Percentiles rank a stretch among this genome's conserved stretches.
Evolutionary conservation across 192 early-diverging fungal genomes (phyloP).

Genomic region (Backusella morwellensis): DNA sequence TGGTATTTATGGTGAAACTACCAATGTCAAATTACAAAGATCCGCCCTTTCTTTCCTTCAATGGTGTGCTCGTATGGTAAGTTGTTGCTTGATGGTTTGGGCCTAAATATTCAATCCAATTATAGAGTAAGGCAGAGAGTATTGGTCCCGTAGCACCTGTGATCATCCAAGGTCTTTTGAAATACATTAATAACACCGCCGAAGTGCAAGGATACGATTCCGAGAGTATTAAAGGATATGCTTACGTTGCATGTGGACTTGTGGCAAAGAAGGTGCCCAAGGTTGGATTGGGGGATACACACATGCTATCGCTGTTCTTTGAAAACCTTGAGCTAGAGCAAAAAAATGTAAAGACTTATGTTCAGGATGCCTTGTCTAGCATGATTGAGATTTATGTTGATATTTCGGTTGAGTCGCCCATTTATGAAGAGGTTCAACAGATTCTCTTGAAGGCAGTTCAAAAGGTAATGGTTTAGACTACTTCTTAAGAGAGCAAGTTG

Average conservation of each 20-base stretch:
- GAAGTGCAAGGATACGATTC: slow-evolving; percentile 38
- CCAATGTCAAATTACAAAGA: slow-evolving; percentile 66
- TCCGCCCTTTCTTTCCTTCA: slow-evolving; percentile 83
- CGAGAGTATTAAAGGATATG: slow-evolving; percentile 75
- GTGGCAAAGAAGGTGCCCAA: slow-evolving; percentile 73
- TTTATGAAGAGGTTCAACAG: slow-evolving; percentile 34
- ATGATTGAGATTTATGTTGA: slow-evolving; percentile 65
- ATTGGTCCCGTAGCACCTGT: slow-evolving; percentile 65
- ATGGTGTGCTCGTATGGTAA: slow-evolving; percentile 82
- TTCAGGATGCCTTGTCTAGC: slow-evolving; percentile 80
- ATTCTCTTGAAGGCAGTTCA: slow-evolving; percentile 55
- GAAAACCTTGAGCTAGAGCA: slow-evolving; percentile 59
- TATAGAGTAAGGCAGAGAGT: slow-evolving; percentile 40
- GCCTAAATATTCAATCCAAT: too few relatives aligned
- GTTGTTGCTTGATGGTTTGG: neutral
- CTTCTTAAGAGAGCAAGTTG: too few relatives aligned
- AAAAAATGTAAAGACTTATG: slow-evolving; percentile 64
- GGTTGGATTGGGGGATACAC: slow-evolving; percentile 59
- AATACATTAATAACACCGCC: slow-evolving; percentile 52
- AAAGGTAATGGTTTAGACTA: slow-evolving; percentile 17
- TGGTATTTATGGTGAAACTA: slow-evolving; percentile 72
- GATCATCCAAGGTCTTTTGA: slow-evolving; percentile 68
- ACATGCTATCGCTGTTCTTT: slow-evolving; percentile 68
- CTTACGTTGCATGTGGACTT: slow-evolving; percentile 81
- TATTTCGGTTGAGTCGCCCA: neutral